These are phyloP conservation scores for Prunus mira DNA, from an alignment of 306 rosid genomes.

Conservation along the genomic window DNA sequence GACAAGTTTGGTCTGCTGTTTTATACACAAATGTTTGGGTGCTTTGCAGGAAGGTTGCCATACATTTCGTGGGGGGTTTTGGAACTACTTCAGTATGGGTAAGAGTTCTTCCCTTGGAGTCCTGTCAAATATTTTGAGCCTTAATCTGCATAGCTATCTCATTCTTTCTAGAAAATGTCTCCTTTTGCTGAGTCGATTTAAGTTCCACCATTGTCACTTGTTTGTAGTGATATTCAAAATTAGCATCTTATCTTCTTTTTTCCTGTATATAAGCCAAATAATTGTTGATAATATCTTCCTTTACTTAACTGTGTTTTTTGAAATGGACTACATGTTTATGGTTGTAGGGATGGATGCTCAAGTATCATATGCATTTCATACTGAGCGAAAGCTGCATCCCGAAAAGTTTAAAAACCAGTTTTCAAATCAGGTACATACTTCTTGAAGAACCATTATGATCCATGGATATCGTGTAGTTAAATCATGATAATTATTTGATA, in stretches of 20 bases:
- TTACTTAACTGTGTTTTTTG: neutral
- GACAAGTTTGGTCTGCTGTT: neutral
- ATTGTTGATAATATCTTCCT: neutral
- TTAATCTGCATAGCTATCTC: conserved; percentile 12
- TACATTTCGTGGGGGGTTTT: conserved; percentile 96
- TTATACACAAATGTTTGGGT: conserved; percentile 20
- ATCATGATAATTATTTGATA: too few relatives aligned
- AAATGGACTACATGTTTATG: conserved; percentile 6
- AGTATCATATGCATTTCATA: conserved; percentile 93
- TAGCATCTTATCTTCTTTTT: neutral
- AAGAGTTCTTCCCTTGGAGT: conserved; percentile 30
- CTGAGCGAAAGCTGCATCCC: conserved; percentile 88
- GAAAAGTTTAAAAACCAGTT: conserved; percentile 89
- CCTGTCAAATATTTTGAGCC: conserved; percentile 17
- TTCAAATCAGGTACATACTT: conserved; percentile 65
- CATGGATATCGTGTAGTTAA: neutral
- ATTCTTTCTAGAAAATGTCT: neutral
- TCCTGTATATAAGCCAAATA: neutral
- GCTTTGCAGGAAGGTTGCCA: conserved; percentile 76
- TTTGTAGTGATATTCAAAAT: neutral
- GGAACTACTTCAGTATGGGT: conserved; percentile 99
- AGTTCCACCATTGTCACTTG: neutral
- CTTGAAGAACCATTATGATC: conserved; percentile 1
- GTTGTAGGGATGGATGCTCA: conserved; percentile 94
- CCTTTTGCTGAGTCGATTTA: neutral